These are phyloP conservation scores for Begonia fuchsioides DNA, from an alignment of 306 rosid species.

Conservation along the genomic window DNA sequence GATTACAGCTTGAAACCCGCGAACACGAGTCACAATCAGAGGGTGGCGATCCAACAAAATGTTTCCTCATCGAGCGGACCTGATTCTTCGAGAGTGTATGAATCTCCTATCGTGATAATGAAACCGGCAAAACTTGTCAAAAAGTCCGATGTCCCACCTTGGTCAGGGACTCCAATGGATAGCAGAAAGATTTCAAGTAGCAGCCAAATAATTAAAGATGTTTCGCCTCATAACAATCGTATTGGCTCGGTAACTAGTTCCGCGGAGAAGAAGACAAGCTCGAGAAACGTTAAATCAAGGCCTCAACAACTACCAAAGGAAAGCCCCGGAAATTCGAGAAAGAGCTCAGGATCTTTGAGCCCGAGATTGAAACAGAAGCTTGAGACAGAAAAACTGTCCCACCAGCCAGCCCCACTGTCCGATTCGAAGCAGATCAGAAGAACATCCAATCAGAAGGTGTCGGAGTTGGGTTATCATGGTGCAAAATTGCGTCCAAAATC, in stretches of 20 bases:
- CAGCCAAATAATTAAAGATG: slow-evolving; percentile 35
- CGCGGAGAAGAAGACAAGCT: slow-evolving; percentile 37
- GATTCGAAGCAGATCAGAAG: slow-evolving; percentile 45
- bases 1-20: slow-evolving; percentile 27
- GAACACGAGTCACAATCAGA: slow-evolving; percentile 27
- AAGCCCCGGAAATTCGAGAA: slow-evolving; percentile 26
- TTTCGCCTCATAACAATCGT: slow-evolving; percentile 23
- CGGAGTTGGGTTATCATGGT: slow-evolving; percentile 36
- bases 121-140: slow-evolving; percentile 76
- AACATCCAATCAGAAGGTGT: slow-evolving; percentile 31
- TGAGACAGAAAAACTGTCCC: slow-evolving; percentile 57
- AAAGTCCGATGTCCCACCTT: slow-evolving; percentile 39
- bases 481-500: slow-evolving; percentile 39
- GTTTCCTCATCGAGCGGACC: no score
- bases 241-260: slow-evolving; percentile 31
- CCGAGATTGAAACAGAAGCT: slow-evolving; percentile 73
- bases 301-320: slow-evolving; percentile 39
- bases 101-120: slow-evolving; percentile 87
- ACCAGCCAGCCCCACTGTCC: slow-evolving; percentile 55
- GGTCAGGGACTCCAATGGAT: slow-evolving; percentile 34
- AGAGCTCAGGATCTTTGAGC: slow-evolving; percentile 56
- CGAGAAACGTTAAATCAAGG: slow-evolving; percentile 27
- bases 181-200: slow-evolving; percentile 26
- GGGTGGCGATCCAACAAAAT: slow-evolving; percentile 25
- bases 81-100: slow-evolving; percentile 20